phyloP scores from a whole-genome alignment of 495 filamentous ascomycete genomes.

The Neurospora sp. region DNA sequence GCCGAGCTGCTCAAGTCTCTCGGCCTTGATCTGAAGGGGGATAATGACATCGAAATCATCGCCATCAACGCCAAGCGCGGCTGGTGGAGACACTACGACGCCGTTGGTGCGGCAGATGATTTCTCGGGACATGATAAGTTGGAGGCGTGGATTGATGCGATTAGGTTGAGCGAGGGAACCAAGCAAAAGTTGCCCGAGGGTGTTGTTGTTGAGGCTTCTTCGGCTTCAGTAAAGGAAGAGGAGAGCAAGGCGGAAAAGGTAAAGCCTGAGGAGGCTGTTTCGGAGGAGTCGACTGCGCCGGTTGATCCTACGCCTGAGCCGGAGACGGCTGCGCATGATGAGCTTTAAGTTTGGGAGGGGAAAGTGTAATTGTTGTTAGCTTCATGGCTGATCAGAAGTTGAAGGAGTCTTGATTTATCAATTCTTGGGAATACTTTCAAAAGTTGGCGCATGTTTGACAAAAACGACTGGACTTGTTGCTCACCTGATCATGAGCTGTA shows the following conservation, averaged over 20 bases:
- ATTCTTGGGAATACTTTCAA: not conserved
- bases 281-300: constrained; percentile 14
- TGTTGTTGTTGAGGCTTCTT: constrained; percentile 45
- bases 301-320: constrained; percentile 21
- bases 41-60: constrained; percentile 50
- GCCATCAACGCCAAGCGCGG: constrained; percentile 74
- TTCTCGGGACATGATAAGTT: constrained; percentile 47
- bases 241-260: constrained; percentile 22
- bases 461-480: not conserved
- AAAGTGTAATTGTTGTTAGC: not conserved
- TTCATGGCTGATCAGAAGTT: not conserved
- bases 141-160: constrained; percentile 79
- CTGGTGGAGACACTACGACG: constrained; percentile 70
- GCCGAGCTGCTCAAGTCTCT: constrained; percentile 41
- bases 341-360: constrained; percentile 21
- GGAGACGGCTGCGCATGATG: constrained; percentile 30
- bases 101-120: constrained; percentile 25
- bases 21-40: constrained; percentile 44
- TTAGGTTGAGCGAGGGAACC: constrained; percentile 71
- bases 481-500: not conserved
- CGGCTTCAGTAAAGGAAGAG: constrained; percentile 33
- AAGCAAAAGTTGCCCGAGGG: constrained; percentile 75
- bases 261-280: constrained; percentile 22
- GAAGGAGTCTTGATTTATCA: not conserved
- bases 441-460: not conserved